Evolutionary conservation across 2,329 filamentous ascomycete species (phyloP).

Genomic region (Calonectria multiphialidica): DNA sequence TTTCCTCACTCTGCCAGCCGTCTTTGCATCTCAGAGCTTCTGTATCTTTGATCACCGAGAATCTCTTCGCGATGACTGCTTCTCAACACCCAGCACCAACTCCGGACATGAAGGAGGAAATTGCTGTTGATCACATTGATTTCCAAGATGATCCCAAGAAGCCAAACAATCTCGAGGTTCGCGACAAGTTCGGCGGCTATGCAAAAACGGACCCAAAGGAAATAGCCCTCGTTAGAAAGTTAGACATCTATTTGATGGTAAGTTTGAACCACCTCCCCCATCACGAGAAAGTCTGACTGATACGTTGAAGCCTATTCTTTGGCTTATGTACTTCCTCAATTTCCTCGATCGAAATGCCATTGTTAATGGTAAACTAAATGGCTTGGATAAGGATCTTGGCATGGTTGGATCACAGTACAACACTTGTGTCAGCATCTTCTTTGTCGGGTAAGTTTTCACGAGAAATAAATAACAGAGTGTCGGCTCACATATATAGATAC

Average conservation of each 20-base stretch:
- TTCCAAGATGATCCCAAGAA: neutral
- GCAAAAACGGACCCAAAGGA: neutral
- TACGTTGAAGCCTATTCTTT: constrained; percentile 46
- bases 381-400: constrained; percentile 64
- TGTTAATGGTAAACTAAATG: constrained; percentile 66
- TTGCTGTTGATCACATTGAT: constrained; percentile 7
- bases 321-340: constrained; percentile 56
- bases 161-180: neutral
- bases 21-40: neutral
- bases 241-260: neutral
- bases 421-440: constrained; percentile 51
- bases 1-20: neutral
- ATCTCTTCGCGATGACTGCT: neutral
- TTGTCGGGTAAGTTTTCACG: constrained; percentile 45
- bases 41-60: neutral
- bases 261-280: too few relatives aligned
- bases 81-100: neutral
- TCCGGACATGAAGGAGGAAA: neutral
- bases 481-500: constrained; percentile 31
- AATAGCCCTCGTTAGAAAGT: neutral
- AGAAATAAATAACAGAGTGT: neutral
- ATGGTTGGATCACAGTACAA: constrained; percentile 54
- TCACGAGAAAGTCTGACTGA: neutral
- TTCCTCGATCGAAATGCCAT: constrained; percentile 67
- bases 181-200: constrained; percentile 36